A percentile compares a stretch with the other conserved stretches of the same genome.
Evolutionary conservation across 1,284 basidiomycete species (phyloP).

Genomic region (Apiotrichum veenhuisii): DNA sequence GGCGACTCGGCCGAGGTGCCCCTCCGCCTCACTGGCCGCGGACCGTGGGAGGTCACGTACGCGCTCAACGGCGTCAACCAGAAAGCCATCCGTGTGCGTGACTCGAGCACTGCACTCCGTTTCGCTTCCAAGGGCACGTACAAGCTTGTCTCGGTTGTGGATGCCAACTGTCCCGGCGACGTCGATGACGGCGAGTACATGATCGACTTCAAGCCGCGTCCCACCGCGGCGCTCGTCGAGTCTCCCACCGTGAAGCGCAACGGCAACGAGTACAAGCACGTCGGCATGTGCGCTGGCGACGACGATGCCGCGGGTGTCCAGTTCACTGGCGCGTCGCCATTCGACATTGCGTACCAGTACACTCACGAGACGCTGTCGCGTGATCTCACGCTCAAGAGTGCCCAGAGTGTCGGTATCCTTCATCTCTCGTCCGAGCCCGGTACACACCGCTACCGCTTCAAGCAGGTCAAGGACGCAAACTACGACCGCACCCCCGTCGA

Average conservation of each 20-base stretch:
- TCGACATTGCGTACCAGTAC: constrained; percentile 62
- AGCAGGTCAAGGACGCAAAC: constrained; percentile 79
- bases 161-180: constrained; percentile 77
- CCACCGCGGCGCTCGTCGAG: constrained; percentile 32
- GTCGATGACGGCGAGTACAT: constrained; percentile 51
- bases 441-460: constrained; percentile 80
- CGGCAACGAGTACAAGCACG: constrained; percentile 62
- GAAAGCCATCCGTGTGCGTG: constrained; percentile 54
- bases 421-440: constrained; percentile 78
- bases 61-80: constrained; percentile 57
- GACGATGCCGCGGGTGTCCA: constrained; percentile 75
- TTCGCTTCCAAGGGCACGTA: constrained; percentile 72
- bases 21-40: constrained; percentile 78
- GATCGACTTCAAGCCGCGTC: constrained; percentile 60
- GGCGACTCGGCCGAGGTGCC: constrained; percentile 69
- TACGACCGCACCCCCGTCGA: constrained; percentile 56
- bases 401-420: constrained; percentile 74
- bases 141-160: constrained; percentile 59
- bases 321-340: constrained; percentile 73
- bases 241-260: constrained; percentile 53
- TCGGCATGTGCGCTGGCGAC: constrained; percentile 73
- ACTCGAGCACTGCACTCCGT: constrained; percentile 66
- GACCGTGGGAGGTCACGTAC: constrained; percentile 84
- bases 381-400: constrained; percentile 73
- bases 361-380: constrained; percentile 51